phyloP scores from a whole-genome alignment of 2,329 filamentous ascomycete genomes.

The Metarhizium robertsii region DNA sequence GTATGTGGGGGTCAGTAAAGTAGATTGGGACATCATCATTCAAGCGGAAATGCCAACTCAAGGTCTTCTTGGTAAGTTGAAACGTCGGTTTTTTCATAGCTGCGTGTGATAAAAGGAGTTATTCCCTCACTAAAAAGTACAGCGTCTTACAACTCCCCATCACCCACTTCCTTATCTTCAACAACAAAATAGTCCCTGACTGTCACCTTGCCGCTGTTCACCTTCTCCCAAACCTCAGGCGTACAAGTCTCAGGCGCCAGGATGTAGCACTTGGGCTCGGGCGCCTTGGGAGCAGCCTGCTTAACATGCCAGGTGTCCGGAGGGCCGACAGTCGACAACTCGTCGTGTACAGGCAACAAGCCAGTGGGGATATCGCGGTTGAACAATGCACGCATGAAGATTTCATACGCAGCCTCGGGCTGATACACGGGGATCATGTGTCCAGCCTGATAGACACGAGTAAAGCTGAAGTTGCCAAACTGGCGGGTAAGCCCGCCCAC shows the following conservation, averaged over 20 bases:
- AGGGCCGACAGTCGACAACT: conserved; percentile 42
- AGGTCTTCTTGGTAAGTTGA: neutral
- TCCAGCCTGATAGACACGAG: conserved; percentile 55
- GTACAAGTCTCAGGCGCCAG: conserved; percentile 47
- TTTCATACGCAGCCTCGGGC: conserved; percentile 44
- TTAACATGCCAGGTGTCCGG: conserved; percentile 50
- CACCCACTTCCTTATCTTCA: conserved; percentile 4
- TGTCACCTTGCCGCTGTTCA: conserved; percentile 40
- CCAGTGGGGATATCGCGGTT: conserved; percentile 47
- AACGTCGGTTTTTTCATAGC: neutral
- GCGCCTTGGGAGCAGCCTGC: conserved; percentile 36
- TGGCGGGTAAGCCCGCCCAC: conserved; percentile 64
- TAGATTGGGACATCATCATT: too few relatives aligned
- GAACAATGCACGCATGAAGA: conserved; percentile 50
- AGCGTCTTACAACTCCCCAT: neutral
- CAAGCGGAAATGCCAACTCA: neutral
- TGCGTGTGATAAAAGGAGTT: neutral
- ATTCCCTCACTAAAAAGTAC: too few relatives aligned
- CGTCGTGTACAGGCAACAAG: conserved; percentile 36
- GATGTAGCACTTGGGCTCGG: conserved; percentile 49
- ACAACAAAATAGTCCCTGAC: conserved; percentile 31
- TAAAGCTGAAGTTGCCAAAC: conserved; percentile 62
- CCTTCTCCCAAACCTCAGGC: conserved; percentile 39
- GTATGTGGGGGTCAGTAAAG: too few relatives aligned
- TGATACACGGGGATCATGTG: conserved; percentile 53